Base-by-base conservation (phyloP, 2,329 filamentous ascomycete species). In the Alternaria alternata region DNA sequence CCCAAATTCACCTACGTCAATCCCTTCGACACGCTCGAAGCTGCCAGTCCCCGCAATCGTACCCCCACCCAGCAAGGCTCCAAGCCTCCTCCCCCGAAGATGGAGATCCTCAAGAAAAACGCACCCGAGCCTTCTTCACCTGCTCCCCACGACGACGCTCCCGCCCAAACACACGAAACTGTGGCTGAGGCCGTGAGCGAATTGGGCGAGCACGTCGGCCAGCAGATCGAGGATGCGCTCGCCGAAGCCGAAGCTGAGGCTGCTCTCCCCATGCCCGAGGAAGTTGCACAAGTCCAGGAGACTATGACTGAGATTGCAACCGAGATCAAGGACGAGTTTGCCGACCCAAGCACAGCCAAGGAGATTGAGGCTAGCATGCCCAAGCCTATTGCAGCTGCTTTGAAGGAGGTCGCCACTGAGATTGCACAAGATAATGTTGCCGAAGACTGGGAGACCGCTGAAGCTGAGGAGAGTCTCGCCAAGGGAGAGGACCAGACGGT, bases 381-480 rank as follows among this genome's bases (percentile, higher is more conserved):
- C 32, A 82, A 83, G 48, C 82, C 84, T 22, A 75, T 85, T 28
- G 85, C 86, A 12, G 82, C 86, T 62, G 81, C 82, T 60, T 83
- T 88, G 51, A 87, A 89, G 48, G 84, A 87, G 61, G 82, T 84
- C 38, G 84, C 85, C 51, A 84, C 87, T 62, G 86, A 86, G 22
- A 82, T 85, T 51, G 80, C 82, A 51, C 81, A 85, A 39, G 82
- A 79, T 51, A 78, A 84, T 22, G 84, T 93, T 47, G 91, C 88
- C n/a, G 93, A 96, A 66, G 94, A 89, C 79, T 96, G 93, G 93
- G 93, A 97, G 82, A 96, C 90, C 65, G 92, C 91, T 4, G 92
- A 94, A 71, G 87, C 87, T 56, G 88, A 90, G 64, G 90, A 91
- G 61, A 88, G 73, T 84, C 87, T 74, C 47, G 86, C 87, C 34